Evolutionary conservation across 805 yeast species (phyloP), one percentile per base, ranked within the genome.

Genomic region (Teunomyces panamensis): DNA sequence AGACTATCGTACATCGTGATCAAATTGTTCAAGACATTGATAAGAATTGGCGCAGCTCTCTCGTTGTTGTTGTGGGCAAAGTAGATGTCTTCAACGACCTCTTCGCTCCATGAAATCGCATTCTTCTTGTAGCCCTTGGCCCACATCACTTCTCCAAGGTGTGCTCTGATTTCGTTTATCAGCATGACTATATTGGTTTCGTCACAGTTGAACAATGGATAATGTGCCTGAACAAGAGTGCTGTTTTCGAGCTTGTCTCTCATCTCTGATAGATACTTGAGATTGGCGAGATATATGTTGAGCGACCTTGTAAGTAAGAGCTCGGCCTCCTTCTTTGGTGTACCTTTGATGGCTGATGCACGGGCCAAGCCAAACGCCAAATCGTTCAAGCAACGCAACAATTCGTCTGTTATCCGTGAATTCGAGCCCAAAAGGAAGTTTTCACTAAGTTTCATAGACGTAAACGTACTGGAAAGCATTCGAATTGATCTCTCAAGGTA

Each of bases 101-200:
- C 74, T 51, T 73, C 76, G 11, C 65, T 62, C 77, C 77, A 71
- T 2, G 69, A 56, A 35, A 69, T 60, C 20, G 77, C 75, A 45
- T 67, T 65, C 48, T 65, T 56, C 48, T 64, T 63, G 53, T 53
- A 66, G 5, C 75, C 75, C 50, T 60, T 64, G 6, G 67, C 67
- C 76, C 76, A 73, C 58, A 72, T 61, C 11, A 73, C 57, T 52
- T 73, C 77, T 46, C 73, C 59, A 14, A 73, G 56, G 51, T 73
- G 76, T 4, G 73, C 67, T 49, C 64, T 67, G 41, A 62, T 53
- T 39, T 67, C 74, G 36, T 69, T 67, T 20, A 56, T 58, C 16
- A 56, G 37, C 49, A 68, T 53, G 27, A 47, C 51, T n/a, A 71
- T 35, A 46, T 69, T 69, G 17, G 56, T 57, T 10, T 48, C 48